A percentile compares a stretch with the other conserved stretches of the same genome.
These are phyloP conservation scores for Linum tenue DNA, from an alignment of 345 rosid genomes.

Conservation along the genomic window DNA sequence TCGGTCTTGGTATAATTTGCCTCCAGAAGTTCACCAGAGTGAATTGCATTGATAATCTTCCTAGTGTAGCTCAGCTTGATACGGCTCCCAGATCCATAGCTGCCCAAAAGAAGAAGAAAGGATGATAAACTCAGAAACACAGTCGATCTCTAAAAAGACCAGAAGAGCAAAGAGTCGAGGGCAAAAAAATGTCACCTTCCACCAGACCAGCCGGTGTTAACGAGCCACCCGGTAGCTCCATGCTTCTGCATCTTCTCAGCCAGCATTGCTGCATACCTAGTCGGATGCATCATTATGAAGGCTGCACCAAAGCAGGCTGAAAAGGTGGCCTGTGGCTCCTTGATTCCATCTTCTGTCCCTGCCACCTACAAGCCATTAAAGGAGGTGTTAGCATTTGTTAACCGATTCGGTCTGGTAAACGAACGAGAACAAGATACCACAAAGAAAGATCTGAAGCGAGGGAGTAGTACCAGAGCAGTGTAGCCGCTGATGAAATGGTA, in stretches of 20 bases:
- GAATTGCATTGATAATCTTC: constrained; percentile 24
- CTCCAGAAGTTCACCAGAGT: constrained; percentile 19
- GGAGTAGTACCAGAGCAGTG: constrained; percentile 22
- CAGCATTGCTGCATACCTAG: constrained; percentile 28
- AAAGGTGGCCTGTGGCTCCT: constrained; percentile 31
- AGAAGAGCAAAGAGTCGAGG: no score
- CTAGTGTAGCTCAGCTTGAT: constrained; percentile 27
- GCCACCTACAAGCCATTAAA: constrained; percentile 13
- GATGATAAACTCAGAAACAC: not conserved
- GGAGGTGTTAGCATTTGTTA: not conserved
- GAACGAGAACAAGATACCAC: no score
- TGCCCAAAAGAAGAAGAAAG: not conserved
- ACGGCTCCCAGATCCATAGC: constrained; percentile 20
- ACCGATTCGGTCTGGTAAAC: not conserved
- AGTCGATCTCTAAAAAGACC: no score
- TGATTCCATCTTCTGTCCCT: constrained; percentile 24
- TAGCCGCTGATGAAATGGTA: constrained; percentile 30
- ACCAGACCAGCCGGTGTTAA: constrained; percentile 29
- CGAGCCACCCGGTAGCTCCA: constrained; percentile 29
- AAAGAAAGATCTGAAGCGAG: no score
- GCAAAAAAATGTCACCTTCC: constrained; percentile 12
- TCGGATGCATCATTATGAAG: constrained; percentile 31
- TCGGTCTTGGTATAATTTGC: constrained; percentile 31
- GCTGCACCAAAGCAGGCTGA: constrained; percentile 30
- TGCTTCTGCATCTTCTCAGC: constrained; percentile 28